These are phyloP conservation scores for Onygenales sp. DNA, from an alignment of 2,329 filamentous ascomycete genomes.

Conservation along the genomic window DNA sequence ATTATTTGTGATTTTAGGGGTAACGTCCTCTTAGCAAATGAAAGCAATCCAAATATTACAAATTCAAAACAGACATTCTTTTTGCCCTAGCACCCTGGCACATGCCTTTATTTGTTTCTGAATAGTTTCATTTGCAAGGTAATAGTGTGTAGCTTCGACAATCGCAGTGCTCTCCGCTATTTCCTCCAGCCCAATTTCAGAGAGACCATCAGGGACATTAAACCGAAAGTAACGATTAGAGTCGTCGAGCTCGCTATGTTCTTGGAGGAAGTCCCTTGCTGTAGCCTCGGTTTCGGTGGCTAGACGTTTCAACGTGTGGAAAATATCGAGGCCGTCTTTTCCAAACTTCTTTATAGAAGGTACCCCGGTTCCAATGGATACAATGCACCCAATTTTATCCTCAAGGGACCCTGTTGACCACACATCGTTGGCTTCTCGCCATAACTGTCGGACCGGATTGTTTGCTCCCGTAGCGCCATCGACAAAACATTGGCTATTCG, in stretches of 20 bases:
- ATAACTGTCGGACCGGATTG: conserved; percentile 21
- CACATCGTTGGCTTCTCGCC: conserved; percentile 18
- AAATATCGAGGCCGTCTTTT: conserved; percentile 14
- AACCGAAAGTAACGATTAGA: conserved; percentile 24
- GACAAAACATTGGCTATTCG: conserved; percentile 12
- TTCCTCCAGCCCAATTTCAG: conserved; percentile 17
- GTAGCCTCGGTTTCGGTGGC: conserved; percentile 22
- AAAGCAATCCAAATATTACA: no score
- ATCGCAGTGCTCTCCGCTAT: no score
- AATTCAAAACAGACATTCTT: no score
- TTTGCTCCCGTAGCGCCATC: conserved; percentile 22
- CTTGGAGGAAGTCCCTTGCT: conserved; percentile 17
- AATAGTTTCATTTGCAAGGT: no score
- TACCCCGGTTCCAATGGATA: conserved; percentile 23
- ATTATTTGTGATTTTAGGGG: no score
- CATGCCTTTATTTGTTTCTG: no score
- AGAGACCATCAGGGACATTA: conserved; percentile 24
- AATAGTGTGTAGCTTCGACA: no score
- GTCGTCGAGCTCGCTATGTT: conserved; percentile 16
- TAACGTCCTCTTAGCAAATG: no score
- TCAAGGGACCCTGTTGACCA: conserved; percentile 21
- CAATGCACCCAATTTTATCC: conserved; percentile 21
- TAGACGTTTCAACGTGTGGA: conserved; percentile 12
- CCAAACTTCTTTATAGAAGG: conserved; percentile 11
- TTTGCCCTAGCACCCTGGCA: no score